Evolutionary conservation across 257 asterid genomes (phyloP).

Genomic region (Solanum medicagineum): DNA sequence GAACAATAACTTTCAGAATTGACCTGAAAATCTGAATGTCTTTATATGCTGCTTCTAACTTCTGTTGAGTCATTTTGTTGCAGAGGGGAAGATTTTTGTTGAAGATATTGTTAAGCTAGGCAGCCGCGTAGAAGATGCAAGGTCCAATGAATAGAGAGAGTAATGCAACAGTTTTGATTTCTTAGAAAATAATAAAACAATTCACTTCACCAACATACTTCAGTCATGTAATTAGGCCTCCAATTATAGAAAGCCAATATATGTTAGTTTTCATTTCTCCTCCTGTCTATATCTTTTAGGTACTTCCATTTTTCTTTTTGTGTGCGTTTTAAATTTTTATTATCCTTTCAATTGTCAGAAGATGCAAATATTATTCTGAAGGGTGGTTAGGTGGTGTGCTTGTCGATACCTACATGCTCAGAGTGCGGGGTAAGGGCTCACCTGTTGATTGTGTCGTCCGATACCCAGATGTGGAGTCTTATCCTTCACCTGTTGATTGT

Average conservation of each 20-base stretch:
- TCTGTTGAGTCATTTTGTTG: not conserved
- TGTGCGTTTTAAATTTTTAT: not conserved
- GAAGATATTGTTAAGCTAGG: conserved; percentile 85
- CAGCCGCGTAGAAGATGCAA: conserved; percentile 35
- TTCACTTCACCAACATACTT: not conserved
- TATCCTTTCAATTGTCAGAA: not conserved
- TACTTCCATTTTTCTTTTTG: not conserved
- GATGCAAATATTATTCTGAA: not conserved
- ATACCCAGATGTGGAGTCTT: not conserved
- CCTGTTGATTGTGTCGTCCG: not conserved
- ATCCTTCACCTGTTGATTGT: not conserved
- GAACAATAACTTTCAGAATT: not conserved
- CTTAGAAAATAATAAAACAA: not conserved
- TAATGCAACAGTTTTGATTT: not conserved
- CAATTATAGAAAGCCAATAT: not conserved
- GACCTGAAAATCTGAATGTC: not conserved
- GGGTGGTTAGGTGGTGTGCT: not conserved
- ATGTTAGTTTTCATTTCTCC: not conserved
- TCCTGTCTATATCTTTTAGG: not conserved
- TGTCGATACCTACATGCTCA: not conserved
- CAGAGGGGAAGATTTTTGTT: conserved; percentile 88
- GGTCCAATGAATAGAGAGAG: not conserved
- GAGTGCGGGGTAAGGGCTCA: not conserved
- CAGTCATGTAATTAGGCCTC: not conserved
- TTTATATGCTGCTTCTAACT: not conserved